phyloP scores from a whole-genome alignment of 768 basidiomycete genomes.

The Mycena latifolia region DNA sequence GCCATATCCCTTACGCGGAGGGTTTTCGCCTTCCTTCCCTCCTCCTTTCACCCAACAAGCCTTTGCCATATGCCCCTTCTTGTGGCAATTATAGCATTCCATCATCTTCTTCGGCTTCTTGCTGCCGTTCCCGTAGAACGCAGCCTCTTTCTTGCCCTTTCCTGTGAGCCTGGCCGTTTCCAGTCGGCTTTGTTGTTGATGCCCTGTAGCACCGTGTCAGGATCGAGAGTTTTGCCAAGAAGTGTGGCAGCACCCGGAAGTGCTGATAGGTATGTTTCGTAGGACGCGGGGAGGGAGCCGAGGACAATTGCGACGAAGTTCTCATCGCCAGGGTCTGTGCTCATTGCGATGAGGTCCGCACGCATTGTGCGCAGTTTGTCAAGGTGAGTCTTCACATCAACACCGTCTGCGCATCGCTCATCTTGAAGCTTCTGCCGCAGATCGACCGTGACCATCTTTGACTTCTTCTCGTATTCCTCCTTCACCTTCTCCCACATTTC shows the following conservation, averaged over 20 bases:
- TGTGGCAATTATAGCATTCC: slow-evolving; percentile 36
- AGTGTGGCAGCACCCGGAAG: too few relatives aligned
- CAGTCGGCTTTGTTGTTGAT: background rate
- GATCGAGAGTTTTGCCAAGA: slow-evolving; percentile 1
- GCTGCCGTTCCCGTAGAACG: slow-evolving; percentile 5
- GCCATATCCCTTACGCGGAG: too few relatives aligned
- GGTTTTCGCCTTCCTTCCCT: slow-evolving; percentile 52
- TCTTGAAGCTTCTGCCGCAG: too few relatives aligned
- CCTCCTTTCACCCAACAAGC: slow-evolving; percentile 55
- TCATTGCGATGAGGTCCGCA: too few relatives aligned
- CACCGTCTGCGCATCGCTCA: too few relatives aligned
- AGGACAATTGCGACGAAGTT: too few relatives aligned
- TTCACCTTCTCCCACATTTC: background rate
- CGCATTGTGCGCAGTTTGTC: too few relatives aligned
- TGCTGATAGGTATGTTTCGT: too few relatives aligned
- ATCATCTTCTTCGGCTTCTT: slow-evolving; percentile 27
- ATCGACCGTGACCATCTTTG: too few relatives aligned
- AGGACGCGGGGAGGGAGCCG: too few relatives aligned
- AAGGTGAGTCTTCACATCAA: too few relatives aligned
- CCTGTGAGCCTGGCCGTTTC: background rate
- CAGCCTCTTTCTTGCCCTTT: slow-evolving; percentile 3
- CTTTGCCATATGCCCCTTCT: slow-evolving; percentile 42
- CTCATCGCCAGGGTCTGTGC: too few relatives aligned
- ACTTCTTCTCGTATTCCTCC: background rate
- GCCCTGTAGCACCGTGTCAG: slow-evolving; percentile 7